A percentile compares a stretch with the other conserved stretches of the same genome.
These are phyloP conservation scores for Eimeria tenella DNA, from an alignment of 169 alveolate genomes.

Conservation along the genomic window DNA sequence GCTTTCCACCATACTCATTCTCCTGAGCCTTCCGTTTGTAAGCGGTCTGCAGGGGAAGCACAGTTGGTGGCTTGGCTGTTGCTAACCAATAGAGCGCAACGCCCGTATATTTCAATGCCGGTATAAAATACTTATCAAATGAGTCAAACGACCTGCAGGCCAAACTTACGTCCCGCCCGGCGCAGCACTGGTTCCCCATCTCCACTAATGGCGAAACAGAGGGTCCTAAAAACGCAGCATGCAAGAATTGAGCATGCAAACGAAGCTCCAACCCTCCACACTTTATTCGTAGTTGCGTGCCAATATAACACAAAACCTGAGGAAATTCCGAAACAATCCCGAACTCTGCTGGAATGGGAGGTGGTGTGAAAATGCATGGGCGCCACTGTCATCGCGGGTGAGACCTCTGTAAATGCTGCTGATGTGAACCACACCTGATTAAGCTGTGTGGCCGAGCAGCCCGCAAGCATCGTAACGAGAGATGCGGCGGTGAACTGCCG, in stretches of 20 bases:
- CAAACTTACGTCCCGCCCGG: conserved; percentile 84
- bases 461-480: conserved; percentile 34
- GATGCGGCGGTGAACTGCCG: background rate
- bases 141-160: background rate
- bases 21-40: conserved; percentile 77
- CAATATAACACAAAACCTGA: background rate
- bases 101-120: background rate
- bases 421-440: background rate
- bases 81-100: background rate
- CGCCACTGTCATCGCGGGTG: background rate
- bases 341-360: background rate
- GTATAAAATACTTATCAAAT: background rate
- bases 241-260: too few species aligned
- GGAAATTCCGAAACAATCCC: background rate
- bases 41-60: conserved; percentile 16
- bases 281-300: background rate
- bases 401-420: background rate
- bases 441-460: background rate
- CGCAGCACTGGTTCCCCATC: conserved; percentile 87
- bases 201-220: background rate
- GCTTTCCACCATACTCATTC: conserved; percentile 62
- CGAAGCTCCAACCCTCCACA: too few species aligned
- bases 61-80: background rate
- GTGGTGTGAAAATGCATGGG: background rate
- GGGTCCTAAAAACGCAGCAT: too few species aligned